Conservation (phyloP, 2,329 filamentous ascomycete genomes). For the Paraphaeosphaeria minitans region DNA sequence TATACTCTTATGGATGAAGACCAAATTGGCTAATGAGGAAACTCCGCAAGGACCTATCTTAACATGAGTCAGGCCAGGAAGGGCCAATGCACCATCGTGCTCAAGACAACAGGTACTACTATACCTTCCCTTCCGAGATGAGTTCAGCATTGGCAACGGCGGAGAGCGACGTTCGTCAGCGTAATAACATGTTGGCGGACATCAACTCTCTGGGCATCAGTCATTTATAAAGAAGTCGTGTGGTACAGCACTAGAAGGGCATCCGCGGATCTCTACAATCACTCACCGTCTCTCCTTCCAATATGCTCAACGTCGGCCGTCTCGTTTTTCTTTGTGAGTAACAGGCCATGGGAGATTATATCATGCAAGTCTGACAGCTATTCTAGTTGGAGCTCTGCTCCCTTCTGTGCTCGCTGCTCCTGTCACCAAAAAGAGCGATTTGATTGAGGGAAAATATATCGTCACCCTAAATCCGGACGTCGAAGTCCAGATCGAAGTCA, state of each 20-base stretch:
- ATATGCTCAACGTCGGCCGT: conserved; percentile 1
- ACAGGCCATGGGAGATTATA: neutral
- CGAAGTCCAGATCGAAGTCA: conserved; percentile 40
- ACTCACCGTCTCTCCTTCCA: neutral
- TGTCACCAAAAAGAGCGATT: conserved; percentile 19
- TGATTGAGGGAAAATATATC: conserved; percentile 30
- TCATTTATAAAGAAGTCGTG: neutral
- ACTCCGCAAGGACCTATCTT: neutral
- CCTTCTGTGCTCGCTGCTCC: conserved; percentile 19
- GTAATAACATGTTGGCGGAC: neutral
- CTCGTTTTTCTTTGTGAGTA: conserved; percentile 4
- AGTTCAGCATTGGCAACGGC: conserved; percentile 5
- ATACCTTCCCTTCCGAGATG: conserved; percentile 8
- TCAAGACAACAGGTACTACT: neutral
- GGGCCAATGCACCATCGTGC: neutral
- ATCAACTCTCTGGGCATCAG: neutral
- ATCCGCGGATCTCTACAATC: conserved; percentile 7
- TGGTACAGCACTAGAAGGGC: neutral
- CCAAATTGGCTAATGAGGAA: neutral
- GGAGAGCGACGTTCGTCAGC: neutral
- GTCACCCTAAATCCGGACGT: conserved; percentile 28
- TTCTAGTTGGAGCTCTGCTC: conserved; percentile 8
- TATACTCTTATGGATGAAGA: neutral
- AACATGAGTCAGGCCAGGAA: neutral
- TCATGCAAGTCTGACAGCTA: neutral